phyloP scores from a whole-genome alignment of 331 rosid genomes.

The Rhamnella rubrinervis region DNA sequence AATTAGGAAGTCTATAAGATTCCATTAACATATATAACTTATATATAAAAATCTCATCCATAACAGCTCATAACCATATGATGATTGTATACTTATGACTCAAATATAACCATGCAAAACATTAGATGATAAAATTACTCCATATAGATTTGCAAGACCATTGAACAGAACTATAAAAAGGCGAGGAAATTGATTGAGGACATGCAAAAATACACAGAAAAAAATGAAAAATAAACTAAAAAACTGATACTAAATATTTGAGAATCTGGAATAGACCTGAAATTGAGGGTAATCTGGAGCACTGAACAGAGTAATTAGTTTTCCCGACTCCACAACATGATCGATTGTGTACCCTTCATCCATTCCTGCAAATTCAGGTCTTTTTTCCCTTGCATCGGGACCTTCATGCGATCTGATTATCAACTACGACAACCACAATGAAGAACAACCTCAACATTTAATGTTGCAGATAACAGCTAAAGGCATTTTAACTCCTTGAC shows the following conservation, averaged over 20 bases:
- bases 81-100: no score
- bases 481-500: neutral
- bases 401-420: slow-evolving; percentile 96
- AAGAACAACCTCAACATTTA: slow-evolving; percentile 28
- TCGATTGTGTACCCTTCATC: slow-evolving; percentile 82
- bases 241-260: neutral
- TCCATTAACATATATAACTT: no score
- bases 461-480: neutral
- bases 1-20: no score
- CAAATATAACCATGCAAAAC: no score
- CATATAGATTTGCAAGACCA: no score
- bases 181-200: no score
- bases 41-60: no score
- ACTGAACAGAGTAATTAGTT: slow-evolving; percentile 77
- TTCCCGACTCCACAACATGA: slow-evolving; percentile 87
- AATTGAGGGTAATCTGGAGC: slow-evolving; percentile 97
- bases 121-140: no score
- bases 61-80: no score
- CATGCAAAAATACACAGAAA: neutral
- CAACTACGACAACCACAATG: slow-evolving; percentile 43
- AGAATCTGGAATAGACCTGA: slow-evolving; percentile 53
- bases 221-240: neutral
- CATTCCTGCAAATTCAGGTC: slow-evolving; percentile 81
- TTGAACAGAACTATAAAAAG: no score
- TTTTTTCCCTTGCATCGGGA: slow-evolving; percentile 91